Conservation (phyloP, 306 rosid species). For the Quercus mongolica region DNA sequence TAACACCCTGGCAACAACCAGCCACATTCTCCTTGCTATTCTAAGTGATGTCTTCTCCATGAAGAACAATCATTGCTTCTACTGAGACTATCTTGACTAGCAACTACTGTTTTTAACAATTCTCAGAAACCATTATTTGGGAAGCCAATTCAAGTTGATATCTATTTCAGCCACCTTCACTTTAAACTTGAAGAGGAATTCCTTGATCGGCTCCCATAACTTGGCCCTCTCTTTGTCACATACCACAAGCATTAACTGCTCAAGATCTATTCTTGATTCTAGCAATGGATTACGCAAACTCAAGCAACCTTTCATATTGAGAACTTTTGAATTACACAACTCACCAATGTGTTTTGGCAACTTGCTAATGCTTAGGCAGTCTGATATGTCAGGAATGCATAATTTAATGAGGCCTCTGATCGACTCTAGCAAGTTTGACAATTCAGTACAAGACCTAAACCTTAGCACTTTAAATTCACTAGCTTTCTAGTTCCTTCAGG, state of each 20-base stretch:
- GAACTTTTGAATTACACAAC: constrained; percentile 12
- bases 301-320: constrained; percentile 21
- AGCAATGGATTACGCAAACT: constrained; percentile 17
- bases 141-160: constrained; percentile 30
- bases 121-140: neutral
- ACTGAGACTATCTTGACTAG: too few relatives aligned
- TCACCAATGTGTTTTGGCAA: constrained; percentile 31
- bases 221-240: constrained; percentile 28
- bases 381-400: constrained; percentile 24
- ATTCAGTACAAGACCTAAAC: constrained; percentile 27
- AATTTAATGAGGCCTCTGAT: constrained; percentile 3
- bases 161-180: constrained; percentile 12
- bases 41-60: too few relatives aligned
- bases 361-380: constrained; percentile 27
- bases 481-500: constrained; percentile 25
- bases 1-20: too few relatives aligned
- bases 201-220: neutral
- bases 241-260: constrained; percentile 13
- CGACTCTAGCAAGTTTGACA: constrained; percentile 17
- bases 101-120: neutral
- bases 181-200: neutral
- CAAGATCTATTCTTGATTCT: constrained; percentile 1
- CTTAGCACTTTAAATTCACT: constrained; percentile 21
- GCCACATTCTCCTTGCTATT: too few relatives aligned
- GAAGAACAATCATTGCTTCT: too few relatives aligned